Conservation (phyloP, 2,329 filamentous ascomycete species). For the Fusarium sp. region DNA sequence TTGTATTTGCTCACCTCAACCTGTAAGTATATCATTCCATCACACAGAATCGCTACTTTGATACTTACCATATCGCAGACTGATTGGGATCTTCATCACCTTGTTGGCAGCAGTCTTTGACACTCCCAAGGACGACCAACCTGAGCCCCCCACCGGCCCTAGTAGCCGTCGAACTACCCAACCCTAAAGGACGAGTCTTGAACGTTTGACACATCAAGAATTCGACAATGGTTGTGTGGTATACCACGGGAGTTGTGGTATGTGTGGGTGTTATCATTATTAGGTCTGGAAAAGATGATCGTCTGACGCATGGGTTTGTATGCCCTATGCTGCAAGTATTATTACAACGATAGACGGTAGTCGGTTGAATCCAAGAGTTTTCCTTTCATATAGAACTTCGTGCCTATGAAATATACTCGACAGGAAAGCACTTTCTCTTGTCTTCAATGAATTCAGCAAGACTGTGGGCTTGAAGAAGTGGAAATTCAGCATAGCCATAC, state of each 20-base stretch:
- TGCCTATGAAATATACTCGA: no score
- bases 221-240: neutral
- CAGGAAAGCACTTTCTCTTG: neutral
- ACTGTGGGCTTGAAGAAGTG: neutral
- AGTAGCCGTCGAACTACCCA: constrained; percentile 4
- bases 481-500: neutral
- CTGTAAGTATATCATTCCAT: constrained; percentile 40
- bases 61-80: constrained; percentile 29
- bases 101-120: constrained; percentile 38
- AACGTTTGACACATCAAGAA: neutral
- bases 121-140: constrained; percentile 10
- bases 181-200: neutral
- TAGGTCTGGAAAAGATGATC: neutral
- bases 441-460: neutral
- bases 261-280: constrained; percentile 13
- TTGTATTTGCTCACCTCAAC: constrained; percentile 39
- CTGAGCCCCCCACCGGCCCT: constrained; percentile 2
- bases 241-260: neutral
- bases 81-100: constrained; percentile 40
- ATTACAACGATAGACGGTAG: constrained; percentile 14
- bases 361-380: constrained; percentile 11
- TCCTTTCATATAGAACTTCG: neutral
- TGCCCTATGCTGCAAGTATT: constrained; percentile 15
- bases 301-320: constrained; percentile 3
- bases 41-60: neutral